phyloP scores from a whole-genome alignment of 768 basidiomycete genomes.

The Boletus speciosus region DNA sequence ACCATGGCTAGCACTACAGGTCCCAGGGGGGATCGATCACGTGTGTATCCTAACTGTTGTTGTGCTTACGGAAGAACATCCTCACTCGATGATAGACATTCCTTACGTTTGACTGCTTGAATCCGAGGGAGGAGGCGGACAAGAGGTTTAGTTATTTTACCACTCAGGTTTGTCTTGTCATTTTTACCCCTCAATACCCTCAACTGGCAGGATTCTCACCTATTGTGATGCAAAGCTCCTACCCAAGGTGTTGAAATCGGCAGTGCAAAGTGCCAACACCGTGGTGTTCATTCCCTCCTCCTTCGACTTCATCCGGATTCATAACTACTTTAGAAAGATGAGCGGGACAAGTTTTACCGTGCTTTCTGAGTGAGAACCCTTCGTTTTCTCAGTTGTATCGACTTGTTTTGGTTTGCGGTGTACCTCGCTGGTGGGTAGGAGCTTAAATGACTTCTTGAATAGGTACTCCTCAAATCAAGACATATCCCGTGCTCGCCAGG shows the following conservation, averaged over 20 bases:
- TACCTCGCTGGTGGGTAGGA: not conserved
- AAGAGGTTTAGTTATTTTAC: conserved; percentile 86
- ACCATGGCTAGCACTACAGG: conserved; percentile 67
- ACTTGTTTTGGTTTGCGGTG: not conserved
- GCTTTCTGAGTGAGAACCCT: conserved; percentile 74
- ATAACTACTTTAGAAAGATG: conserved; percentile 78
- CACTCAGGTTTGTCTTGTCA: conserved; percentile 56
- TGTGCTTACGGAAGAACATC: not conserved
- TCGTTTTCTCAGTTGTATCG: not conserved
- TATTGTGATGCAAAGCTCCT: conserved; percentile 52
- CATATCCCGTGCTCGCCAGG: conserved; percentile 88
- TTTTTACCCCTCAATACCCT: not conserved
- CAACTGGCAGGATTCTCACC: not conserved
- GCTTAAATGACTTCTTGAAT: not conserved
- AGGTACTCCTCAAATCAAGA: conserved; percentile 94
- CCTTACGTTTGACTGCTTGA: conserved; percentile 66
- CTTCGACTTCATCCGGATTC: conserved; percentile 92
- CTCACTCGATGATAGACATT: conserved; percentile 50
- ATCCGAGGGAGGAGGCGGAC: conserved; percentile 76
- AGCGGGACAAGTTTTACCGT: conserved; percentile 70
- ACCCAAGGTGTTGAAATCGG: conserved; percentile 82
- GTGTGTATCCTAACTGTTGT: conserved; percentile 37
- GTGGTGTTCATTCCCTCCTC: conserved; percentile 90
- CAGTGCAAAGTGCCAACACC: conserved; percentile 87
- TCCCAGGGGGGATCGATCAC: conserved; percentile 83